A percentile compares a stretch with the other conserved stretches of the same genome.
phyloP scores from a whole-genome alignment of 192 early-diverging fungal genomes.

The Hyaloraphidium curvatum region DNA sequence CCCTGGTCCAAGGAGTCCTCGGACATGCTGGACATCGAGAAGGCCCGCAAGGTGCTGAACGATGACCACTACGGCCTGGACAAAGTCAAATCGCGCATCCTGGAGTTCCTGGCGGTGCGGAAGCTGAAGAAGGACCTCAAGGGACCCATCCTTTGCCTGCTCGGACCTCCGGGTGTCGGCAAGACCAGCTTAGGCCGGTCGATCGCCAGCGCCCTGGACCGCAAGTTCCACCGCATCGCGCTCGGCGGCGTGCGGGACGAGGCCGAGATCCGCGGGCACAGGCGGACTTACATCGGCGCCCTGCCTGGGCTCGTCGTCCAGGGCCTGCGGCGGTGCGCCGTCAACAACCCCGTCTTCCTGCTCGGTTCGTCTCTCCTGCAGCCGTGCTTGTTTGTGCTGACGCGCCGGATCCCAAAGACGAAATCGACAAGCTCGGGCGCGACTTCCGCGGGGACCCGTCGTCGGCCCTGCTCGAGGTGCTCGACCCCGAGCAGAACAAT shows the following conservation, averaged over 20 bases:
- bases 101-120: conserved; percentile 66
- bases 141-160: conserved; percentile 58
- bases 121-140: conserved; percentile 54
- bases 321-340: conserved; percentile 40
- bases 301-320: conserved; percentile 64
- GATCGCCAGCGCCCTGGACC: conserved; percentile 50
- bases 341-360: conserved; percentile 61
- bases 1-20: conserved; percentile 45
- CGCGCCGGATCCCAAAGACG: conserved; percentile 38
- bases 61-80: conserved; percentile 68
- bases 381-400: too few species aligned
- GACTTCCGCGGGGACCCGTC: conserved; percentile 55
- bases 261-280: conserved; percentile 72
- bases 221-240: conserved; percentile 65
- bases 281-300: conserved; percentile 73
- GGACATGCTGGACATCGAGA: conserved; percentile 45
- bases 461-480: conserved; percentile 62
- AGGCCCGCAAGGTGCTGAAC: conserved; percentile 43
- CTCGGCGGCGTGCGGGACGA: conserved; percentile 73
- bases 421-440: conserved; percentile 63
- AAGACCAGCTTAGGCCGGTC: conserved; percentile 69
- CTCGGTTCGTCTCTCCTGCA: conserved; percentile 37
- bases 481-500: conserved; percentile 73
- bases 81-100: conserved; percentile 56
- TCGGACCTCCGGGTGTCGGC: conserved; percentile 36